phyloP scores from a whole-genome alignment of 805 yeast species.

The Saccharomycopsis sp. region DNA sequence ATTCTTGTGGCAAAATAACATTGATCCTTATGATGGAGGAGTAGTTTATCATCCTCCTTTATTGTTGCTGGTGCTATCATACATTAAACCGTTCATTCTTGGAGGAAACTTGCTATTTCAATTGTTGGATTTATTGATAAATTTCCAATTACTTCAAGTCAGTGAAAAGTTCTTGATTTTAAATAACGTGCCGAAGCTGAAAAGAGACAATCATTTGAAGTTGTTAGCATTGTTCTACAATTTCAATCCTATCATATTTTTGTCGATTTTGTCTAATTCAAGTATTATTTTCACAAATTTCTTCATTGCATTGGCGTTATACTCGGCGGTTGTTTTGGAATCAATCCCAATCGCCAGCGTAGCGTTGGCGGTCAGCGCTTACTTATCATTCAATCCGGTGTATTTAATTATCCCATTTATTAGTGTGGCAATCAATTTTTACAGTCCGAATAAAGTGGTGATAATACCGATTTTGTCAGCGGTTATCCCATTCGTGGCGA shows the following conservation, averaged over 20 bases:
- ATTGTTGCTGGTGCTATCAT: slow-evolving; percentile 35
- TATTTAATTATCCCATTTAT: slow-evolving; percentile 44
- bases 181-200: slow-evolving; percentile 21
- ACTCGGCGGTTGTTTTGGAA: slow-evolving; percentile 33
- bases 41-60: slow-evolving; percentile 83
- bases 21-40: slow-evolving; percentile 76
- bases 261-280: slow-evolving; percentile 64
- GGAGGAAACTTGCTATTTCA: slow-evolving; percentile 46
- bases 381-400: slow-evolving; percentile 39
- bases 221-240: slow-evolving; percentile 54
- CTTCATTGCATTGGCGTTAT: slow-evolving; percentile 42
- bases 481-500: slow-evolving; percentile 23
- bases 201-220: slow-evolving; percentile 26
- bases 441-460: not conserved
- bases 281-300: slow-evolving; percentile 55
- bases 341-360: slow-evolving; percentile 38
- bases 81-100: too few relatives aligned
- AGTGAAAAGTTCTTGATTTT: slow-evolving; percentile 30
- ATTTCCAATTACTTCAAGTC: slow-evolving; percentile 44
- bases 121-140: slow-evolving; percentile 49
- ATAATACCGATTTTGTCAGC: slow-evolving; percentile 25
- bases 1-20: slow-evolving; percentile 46
- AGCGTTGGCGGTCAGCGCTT: slow-evolving; percentile 54
- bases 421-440: slow-evolving; percentile 26
- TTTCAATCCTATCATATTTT: slow-evolving; percentile 72